Percentiles rank a stretch among this genome's conserved stretches.
These are phyloP conservation scores for Uronychia binucleata DNA, from an alignment of 73 alveolate genomes.

Conservation along the genomic window DNA sequence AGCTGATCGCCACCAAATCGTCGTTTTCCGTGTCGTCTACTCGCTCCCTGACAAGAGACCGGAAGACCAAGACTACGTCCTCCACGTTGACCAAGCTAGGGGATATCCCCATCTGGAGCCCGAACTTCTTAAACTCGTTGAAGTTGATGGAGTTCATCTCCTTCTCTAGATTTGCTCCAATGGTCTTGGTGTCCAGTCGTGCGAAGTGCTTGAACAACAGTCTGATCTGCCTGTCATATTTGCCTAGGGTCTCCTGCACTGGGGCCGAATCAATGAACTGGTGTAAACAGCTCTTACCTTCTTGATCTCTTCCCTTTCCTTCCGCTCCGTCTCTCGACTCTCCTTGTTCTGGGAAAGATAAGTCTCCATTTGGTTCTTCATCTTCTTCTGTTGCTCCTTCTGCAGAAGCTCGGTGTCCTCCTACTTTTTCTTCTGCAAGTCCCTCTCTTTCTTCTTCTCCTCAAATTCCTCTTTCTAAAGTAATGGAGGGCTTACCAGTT, in stretches of 20 bases:
- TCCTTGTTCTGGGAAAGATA: conserved; percentile 21
- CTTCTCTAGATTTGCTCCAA: conserved; percentile 39
- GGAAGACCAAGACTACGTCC: conserved; percentile 41
- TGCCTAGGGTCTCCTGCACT: conserved; percentile 3
- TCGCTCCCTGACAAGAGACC: conserved; percentile 51
- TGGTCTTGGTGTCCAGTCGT: conserved; percentile 35
- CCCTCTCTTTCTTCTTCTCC: conserved; percentile 17
- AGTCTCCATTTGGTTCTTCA: neutral
- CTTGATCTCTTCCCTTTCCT: conserved; percentile 43
- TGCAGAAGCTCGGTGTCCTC: conserved; percentile 19
- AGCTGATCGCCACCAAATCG: conserved; percentile 16
- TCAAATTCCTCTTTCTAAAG: conserved; percentile 5
- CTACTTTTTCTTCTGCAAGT: conserved; percentile 28
- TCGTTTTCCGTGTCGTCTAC: conserved; percentile 16
- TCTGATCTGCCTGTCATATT: conserved; percentile 26
- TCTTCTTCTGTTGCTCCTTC: conserved; percentile 17
- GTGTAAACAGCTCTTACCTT: neutral
- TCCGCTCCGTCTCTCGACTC: conserved; percentile 24
- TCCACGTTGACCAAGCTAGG: conserved; percentile 54
- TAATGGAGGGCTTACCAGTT: conserved; percentile 15
- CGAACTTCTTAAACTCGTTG: conserved; percentile 52
- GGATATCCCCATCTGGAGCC: conserved; percentile 37
- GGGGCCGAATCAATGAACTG: neutral
- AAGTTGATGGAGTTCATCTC: conserved; percentile 34
- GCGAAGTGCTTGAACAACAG: conserved; percentile 50